phyloP scores from a whole-genome alignment of 495 filamentous ascomycete species.

The Aspergillus heteromorphus region DNA sequence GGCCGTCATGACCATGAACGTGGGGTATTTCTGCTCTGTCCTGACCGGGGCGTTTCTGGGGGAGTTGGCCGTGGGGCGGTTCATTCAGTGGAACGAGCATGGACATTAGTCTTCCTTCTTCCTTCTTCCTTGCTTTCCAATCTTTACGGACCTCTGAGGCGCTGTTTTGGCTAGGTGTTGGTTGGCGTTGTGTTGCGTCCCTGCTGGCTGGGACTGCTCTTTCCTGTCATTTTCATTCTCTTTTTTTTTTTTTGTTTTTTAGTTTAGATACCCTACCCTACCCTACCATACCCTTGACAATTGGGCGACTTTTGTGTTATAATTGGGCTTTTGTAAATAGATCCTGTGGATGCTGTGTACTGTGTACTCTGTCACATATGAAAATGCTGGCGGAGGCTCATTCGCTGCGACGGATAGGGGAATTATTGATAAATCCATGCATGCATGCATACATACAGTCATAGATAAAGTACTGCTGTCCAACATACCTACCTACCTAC shows the following conservation, averaged over 20 bases:
- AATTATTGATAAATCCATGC: background rate
- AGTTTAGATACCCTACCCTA: too few species aligned
- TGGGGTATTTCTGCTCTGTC: constrained; percentile 91
- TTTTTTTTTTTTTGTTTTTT: too few species aligned
- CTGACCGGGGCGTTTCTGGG: constrained; percentile 80
- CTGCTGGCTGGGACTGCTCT: background rate
- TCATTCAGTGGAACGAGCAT: constrained; percentile 34
- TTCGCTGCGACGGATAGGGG: too few species aligned
- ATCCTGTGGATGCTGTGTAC: background rate
- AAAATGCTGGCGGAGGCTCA: too few species aligned
- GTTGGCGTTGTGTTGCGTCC: background rate
- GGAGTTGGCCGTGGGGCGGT: constrained; percentile 74
- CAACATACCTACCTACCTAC: too few species aligned
- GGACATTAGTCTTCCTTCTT: constrained; percentile 18
- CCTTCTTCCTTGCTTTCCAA: too few species aligned
- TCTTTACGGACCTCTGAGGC: background rate
- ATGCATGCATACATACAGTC: too few species aligned
- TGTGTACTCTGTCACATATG: background rate
- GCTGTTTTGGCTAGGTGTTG: background rate
- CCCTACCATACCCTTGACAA: background rate
- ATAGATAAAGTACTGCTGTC: too few species aligned
- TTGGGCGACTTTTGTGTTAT: background rate
- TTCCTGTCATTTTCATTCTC: too few species aligned
- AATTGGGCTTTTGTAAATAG: background rate
- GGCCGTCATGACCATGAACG: constrained; percentile 96